Percentiles rank a stretch among this genome's conserved stretches.
Conservation (phyloP, 345 rosid species). For the Euphorbia peplus region DNA sequence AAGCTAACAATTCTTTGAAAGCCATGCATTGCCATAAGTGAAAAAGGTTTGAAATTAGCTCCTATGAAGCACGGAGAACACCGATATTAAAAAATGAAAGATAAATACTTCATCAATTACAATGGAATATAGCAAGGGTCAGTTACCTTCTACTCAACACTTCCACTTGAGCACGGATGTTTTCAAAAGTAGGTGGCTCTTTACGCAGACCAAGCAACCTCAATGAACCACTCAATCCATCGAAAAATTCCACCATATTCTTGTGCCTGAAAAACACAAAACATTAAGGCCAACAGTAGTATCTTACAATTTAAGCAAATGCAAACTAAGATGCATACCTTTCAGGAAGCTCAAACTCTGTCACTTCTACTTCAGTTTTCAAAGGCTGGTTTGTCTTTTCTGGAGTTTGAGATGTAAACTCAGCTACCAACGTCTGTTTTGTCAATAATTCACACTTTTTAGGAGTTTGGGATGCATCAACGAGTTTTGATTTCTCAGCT, state of each 20-base stretch:
- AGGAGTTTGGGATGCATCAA: neutral
- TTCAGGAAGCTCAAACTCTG: constrained; percentile 18
- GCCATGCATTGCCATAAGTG: neutral
- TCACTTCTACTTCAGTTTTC: constrained; percentile 6
- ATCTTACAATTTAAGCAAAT: neutral
- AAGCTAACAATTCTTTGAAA: neutral
- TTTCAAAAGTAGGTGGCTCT: constrained; percentile 39
- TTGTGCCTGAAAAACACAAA: constrained; percentile 26
- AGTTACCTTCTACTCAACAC: constrained; percentile 43
- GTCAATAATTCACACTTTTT: constrained; percentile 14
- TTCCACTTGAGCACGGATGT: constrained; percentile 42
- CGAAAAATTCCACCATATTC: constrained; percentile 34
- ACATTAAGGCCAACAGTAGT: neutral
- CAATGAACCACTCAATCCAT: constrained; percentile 40
- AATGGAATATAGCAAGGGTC: neutral
- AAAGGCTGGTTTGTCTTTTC: constrained; percentile 29
- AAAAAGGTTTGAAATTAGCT: neutral
- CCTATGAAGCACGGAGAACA: neutral
- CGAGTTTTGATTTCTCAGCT: constrained; percentile 5
- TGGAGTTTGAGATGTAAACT: constrained; percentile 36
- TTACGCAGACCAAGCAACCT: constrained; percentile 42
- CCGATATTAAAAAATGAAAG: neutral
- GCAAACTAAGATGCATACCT: constrained; percentile 20
- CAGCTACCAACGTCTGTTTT: constrained; percentile 10
- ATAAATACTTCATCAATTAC: neutral